Base-by-base conservation (phyloP, 768 basidiomycete genomes). In the Suillus brevipes region DNA sequence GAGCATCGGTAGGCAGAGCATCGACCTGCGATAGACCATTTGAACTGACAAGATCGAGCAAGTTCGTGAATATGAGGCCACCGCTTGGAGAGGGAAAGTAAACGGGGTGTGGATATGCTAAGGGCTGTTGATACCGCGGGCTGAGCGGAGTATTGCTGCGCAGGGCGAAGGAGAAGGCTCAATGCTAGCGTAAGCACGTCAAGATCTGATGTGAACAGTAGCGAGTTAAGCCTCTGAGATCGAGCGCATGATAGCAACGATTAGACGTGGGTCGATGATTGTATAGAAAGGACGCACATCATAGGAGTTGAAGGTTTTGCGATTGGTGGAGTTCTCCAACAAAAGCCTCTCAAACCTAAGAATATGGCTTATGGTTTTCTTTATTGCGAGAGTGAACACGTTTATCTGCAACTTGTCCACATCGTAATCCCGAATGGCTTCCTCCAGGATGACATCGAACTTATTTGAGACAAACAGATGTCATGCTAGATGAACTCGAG, bases 281-380 rank as follows among this genome's bases (percentile, higher is more conserved):
- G 20, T 13, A 55, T 34, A 28, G 49, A 50, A 67, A 62, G 61
- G 56, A n/a, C 95, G 78, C 78, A 99, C 97, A 75, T 99, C 97
- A 78, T 97, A 99, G 5, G 95, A 97, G 66, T 87, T 89, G 79
- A 90, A 99, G 64, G 95, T 92, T 81, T 98, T 99, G 72, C 97
- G 83, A 75, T 97, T 99, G 47, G 97, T 99, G 56, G 95, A 97
- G 76, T 98, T 97, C 80, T 99, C 97, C 72, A 99, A 82, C 60
- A 99, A 80, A 45, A 99, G 79, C 67, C 92, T 85, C 80, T 95
- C 89, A 68, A 99, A 95, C 69, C 88, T 84, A 66, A 99, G 85
- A 68, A 99, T 90, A 74, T 91, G 89, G 67, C 89, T 86, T 14
- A 98, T 75, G 3, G 87, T 81, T 64, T 84, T 84, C 82, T 95